A percentile compares a stretch with the other conserved stretches of the same genome.
Conservation (phyloP, 2,329 filamentous ascomycete genomes). For the Acrocalymma vagum region DNA sequence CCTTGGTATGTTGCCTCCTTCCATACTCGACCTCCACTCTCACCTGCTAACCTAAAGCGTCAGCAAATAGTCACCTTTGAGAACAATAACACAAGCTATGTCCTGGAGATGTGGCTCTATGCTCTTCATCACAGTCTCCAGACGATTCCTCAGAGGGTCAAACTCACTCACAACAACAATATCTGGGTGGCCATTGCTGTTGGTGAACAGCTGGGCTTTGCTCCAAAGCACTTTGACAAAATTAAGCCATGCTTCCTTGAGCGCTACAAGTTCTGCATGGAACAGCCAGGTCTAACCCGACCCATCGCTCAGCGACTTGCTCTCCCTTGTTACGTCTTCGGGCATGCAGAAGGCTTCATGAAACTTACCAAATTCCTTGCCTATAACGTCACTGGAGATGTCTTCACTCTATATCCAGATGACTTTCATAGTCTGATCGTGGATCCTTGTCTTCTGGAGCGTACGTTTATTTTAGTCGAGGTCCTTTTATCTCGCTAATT, state of each 20-base stretch:
- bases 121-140: slow-evolving; percentile 14
- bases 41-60: not conserved
- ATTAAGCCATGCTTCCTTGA: slow-evolving; percentile 24
- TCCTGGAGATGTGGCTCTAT: slow-evolving; percentile 24
- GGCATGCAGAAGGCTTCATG: slow-evolving; percentile 28
- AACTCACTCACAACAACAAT: slow-evolving; percentile 15
- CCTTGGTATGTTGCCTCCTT: slow-evolving; percentile 9
- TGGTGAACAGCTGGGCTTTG: slow-evolving; percentile 13
- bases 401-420: slow-evolving; percentile 18
- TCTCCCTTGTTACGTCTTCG: slow-evolving; percentile 22
- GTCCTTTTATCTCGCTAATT: not conserved
- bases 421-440: slow-evolving; percentile 12
- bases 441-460: slow-evolving; percentile 19
- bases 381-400: slow-evolving; percentile 17
- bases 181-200: slow-evolving; percentile 23
- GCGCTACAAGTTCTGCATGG: slow-evolving; percentile 13
- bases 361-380: slow-evolving; percentile 27
- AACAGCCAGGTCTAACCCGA: slow-evolving; percentile 12
- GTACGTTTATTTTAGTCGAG: slow-evolving; percentile 7
- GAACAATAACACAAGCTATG: slow-evolving; percentile 15
- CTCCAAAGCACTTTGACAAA: slow-evolving; percentile 13
- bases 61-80: slow-evolving; percentile 18
- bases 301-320: slow-evolving; percentile 18
- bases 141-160: slow-evolving; percentile 15
- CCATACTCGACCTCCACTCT: not conserved